Evolutionary conservation across 176 grass and related monocot genomes (phyloP).

Genomic region (Paspalum vaginatum): DNA sequence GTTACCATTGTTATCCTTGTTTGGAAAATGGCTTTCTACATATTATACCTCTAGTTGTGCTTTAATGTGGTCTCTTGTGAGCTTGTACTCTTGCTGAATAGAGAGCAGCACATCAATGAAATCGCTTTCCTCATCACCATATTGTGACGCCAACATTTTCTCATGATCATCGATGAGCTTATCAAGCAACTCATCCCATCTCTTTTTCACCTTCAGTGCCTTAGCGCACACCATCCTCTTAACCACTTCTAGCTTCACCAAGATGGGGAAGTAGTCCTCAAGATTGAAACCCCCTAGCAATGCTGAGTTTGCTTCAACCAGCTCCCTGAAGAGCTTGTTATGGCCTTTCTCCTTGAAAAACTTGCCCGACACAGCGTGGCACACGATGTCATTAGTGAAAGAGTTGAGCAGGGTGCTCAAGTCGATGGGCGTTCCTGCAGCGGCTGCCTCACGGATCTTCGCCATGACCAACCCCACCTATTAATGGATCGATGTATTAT

Average conservation of each 20-base stretch:
- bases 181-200: constrained; percentile 45
- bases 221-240: constrained; percentile 27
- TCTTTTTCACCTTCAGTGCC: background rate
- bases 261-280: background rate
- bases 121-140: background rate
- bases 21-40: no score
- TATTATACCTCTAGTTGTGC: background rate
- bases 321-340: background rate
- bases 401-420: background rate
- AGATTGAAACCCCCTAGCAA: background rate
- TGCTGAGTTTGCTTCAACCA: background rate
- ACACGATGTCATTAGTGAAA: background rate
- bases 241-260: constrained; percentile 8
- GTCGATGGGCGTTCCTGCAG: background rate
- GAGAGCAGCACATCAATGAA: constrained; percentile 30
- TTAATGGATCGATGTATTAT: background rate
- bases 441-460: background rate
- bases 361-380: background rate
- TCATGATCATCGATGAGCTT: constrained; percentile 42
- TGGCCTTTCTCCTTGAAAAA: background rate
- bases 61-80: background rate
- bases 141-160: background rate
- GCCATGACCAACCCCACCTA: background rate
- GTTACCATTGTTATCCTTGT: no score
- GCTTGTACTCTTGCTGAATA: background rate